Percentiles rank a stretch among this genome's conserved stretches.
Conservation (phyloP, 352 stramenopile species). For the Blastocystis sp. region DNA sequence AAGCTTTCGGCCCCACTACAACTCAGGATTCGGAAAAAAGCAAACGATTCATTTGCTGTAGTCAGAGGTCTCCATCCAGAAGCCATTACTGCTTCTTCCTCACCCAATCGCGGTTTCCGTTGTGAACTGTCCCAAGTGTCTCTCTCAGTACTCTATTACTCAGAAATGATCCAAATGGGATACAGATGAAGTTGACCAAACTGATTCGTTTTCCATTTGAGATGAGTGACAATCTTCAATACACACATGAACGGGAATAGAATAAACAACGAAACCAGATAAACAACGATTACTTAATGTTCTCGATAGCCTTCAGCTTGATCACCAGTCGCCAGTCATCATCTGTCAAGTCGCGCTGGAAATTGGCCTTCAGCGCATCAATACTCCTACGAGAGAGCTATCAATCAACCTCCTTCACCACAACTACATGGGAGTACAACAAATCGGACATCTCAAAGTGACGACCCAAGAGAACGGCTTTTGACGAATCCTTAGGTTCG, state of each 20-base stretch:
- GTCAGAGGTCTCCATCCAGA: background rate
- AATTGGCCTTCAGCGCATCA: conserved; percentile 94
- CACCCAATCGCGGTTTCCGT: too few relatives aligned
- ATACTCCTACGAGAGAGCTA: conserved; percentile 83
- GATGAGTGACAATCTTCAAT: background rate
- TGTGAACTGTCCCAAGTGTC: too few relatives aligned
- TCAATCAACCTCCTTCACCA: conserved; percentile 63
- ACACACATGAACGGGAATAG: too few relatives aligned
- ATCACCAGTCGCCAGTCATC: conserved; percentile 95
- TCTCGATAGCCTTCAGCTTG: conserved; percentile 81
- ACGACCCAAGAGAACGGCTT: conserved; percentile 30
- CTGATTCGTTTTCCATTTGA: background rate
- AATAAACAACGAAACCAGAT: background rate
- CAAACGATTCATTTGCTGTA: background rate
- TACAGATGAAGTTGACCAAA: background rate
- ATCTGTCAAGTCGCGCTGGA: conserved; percentile 91
- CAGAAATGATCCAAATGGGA: background rate
- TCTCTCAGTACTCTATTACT: too few relatives aligned
- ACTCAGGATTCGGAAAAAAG: background rate
- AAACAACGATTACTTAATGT: conserved; percentile 3
- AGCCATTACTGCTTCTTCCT: background rate
- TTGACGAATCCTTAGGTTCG: conserved; percentile 22
- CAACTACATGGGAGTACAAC: conserved; percentile 8
- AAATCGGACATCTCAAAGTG: conserved; percentile 38
- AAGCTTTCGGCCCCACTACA: too few relatives aligned